phyloP scores from a whole-genome alignment of 2,329 filamentous ascomycete genomes.

The Colletotrichum tropicale region DNA sequence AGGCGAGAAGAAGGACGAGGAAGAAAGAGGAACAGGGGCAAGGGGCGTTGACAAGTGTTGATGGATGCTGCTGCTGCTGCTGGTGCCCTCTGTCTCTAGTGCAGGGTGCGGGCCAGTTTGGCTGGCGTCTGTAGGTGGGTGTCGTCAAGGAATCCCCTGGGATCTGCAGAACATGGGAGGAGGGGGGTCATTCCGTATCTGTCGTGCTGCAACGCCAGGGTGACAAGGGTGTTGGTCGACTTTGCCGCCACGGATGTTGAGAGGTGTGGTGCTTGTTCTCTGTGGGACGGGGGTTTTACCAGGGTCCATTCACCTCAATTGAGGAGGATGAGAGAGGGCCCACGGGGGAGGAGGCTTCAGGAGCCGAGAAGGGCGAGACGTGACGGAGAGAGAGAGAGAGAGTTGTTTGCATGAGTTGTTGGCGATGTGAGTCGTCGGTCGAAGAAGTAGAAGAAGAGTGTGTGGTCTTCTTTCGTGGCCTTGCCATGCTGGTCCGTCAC shows the following conservation, averaged over 20 bases:
- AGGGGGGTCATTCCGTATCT: slow-evolving; percentile 16
- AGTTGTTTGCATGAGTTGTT: background rate
- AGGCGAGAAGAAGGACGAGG: background rate
- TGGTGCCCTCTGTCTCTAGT: background rate
- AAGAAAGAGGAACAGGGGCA: background rate
- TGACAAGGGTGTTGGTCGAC: slow-evolving; percentile 8
- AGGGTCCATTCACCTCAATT: background rate
- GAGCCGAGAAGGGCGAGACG: background rate
- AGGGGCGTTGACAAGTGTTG: background rate
- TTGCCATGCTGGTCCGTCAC: background rate
- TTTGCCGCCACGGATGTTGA: slow-evolving; percentile 7
- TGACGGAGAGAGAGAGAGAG: background rate
- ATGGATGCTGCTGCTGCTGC: background rate
- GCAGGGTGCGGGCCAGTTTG: background rate
- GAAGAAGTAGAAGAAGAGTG: background rate
- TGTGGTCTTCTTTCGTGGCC: background rate
- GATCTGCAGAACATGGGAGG: slow-evolving; percentile 14
- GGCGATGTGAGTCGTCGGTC: background rate
- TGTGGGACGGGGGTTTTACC: background rate
- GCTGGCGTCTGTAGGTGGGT: background rate
- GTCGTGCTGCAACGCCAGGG: slow-evolving; percentile 19
- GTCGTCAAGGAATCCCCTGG: slow-evolving; percentile 13
- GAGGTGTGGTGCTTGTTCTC: background rate
- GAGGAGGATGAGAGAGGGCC: background rate
- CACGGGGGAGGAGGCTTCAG: background rate